phyloP scores from a whole-genome alignment of 1,139 yeast genomes.

The Sugiyamaella japonica region DNA sequence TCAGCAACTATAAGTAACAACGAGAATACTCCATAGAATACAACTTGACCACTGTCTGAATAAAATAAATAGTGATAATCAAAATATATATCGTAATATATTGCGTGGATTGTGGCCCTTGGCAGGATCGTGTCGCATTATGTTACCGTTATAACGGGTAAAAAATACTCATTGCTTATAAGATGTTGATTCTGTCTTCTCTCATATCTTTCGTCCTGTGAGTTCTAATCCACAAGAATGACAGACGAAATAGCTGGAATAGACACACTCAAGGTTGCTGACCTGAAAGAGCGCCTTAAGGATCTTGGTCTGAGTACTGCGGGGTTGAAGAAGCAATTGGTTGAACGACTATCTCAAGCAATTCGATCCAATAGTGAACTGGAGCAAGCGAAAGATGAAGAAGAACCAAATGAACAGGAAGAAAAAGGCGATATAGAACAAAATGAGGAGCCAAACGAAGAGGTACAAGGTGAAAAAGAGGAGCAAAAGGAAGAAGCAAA shows the following conservation, averaged over 20 bases:
- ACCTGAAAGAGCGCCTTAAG: conserved; percentile 10
- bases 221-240: not conserved
- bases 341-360: conserved; percentile 8
- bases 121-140: no score
- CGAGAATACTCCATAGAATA: no score
- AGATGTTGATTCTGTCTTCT: not conserved
- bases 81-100: no score
- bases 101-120: no score
- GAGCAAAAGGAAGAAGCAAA: not conserved
- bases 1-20: not conserved
- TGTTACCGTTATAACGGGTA: not conserved
- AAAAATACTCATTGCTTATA: not conserved
- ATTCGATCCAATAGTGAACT: not conserved
- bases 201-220: not conserved
- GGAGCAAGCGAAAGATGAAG: not conserved
- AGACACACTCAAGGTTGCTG: conserved; percentile 15
- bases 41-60: not conserved
- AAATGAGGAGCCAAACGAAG: not conserved
- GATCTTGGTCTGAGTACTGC: conserved; percentile 14
- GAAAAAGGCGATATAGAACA: no score
- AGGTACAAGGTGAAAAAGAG: not conserved
- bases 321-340: conserved; percentile 14
- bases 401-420: no score
- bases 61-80: no score
- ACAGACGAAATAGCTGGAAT: conserved; percentile 5